Evolutionary conservation across 495 filamentous ascomycete species (phyloP).

Genomic region (Daldinia decipiens): DNA sequence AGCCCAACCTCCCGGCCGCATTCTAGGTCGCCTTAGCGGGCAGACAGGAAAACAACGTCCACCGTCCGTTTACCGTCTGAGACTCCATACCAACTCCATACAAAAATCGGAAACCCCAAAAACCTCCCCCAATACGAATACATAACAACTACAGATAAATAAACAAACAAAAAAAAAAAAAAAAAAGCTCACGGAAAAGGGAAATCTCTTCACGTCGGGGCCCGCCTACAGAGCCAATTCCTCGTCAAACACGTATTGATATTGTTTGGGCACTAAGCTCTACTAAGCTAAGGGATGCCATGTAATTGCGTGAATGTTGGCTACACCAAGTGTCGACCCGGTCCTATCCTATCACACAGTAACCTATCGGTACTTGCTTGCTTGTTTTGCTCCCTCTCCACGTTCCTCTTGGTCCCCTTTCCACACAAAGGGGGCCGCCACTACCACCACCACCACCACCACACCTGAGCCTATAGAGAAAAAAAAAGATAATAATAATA

Average conservation of each 20-base stretch:
- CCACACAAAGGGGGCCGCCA: conserved; percentile 10
- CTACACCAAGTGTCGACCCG: conserved; percentile 39
- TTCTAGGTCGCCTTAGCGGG: conserved; percentile 42
- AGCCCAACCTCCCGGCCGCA: conserved; percentile 46
- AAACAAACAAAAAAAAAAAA: conserved; percentile 17
- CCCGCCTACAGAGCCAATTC: conserved; percentile 17
- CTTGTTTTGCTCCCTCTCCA: not conserved
- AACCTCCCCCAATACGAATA: no score
- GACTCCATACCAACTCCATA: conserved; percentile 26
- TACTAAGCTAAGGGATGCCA: conserved; percentile 29
- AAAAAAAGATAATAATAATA: conserved; percentile 12
- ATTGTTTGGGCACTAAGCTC: conserved; percentile 25
- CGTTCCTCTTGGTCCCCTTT: conserved; percentile 21
- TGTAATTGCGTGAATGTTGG: conserved; percentile 41
- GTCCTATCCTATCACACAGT: conserved; percentile 36
- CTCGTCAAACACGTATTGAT: conserved; percentile 18
- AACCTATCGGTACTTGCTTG: conserved; percentile 11
- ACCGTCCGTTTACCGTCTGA: conserved; percentile 32
- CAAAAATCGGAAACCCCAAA: not conserved
- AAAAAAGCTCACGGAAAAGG: conserved; percentile 4
- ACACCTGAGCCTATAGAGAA: not conserved
- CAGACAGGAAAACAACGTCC: conserved; percentile 23
- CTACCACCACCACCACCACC: not conserved
- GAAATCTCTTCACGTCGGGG: conserved; percentile 5
- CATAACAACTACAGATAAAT: conserved; percentile 27